Evolutionary conservation across 1,284 basidiomycete species (phyloP).

Genomic region (Cutaneotrichosporon sp.): DNA sequence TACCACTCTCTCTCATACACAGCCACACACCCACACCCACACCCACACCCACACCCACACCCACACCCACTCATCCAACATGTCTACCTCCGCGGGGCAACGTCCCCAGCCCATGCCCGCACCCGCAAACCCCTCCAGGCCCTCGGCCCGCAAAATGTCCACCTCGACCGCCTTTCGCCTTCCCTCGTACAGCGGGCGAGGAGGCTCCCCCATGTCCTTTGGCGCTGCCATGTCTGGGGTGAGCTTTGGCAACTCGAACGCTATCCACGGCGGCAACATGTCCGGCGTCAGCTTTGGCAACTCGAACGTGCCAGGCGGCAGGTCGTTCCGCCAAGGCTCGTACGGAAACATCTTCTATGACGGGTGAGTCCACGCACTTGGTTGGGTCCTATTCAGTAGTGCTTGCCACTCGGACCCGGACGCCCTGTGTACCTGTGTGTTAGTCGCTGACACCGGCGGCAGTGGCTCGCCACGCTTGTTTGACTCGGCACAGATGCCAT

Average conservation of each 20-base stretch:
- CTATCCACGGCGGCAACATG: slow-evolving; percentile 25
- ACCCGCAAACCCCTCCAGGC: slow-evolving; percentile 25
- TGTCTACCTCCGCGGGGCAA: slow-evolving; percentile 11
- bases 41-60: no score
- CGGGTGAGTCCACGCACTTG: slow-evolving; percentile 34
- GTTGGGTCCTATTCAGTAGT: no score
- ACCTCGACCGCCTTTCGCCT: slow-evolving; percentile 17
- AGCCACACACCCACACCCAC: neutral
- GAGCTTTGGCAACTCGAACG: slow-evolving; percentile 45
- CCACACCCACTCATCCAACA: no score
- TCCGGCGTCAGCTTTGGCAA: slow-evolving; percentile 5
- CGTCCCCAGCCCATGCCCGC: slow-evolving; percentile 23
- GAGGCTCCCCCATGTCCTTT: slow-evolving; percentile 47
- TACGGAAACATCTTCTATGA: slow-evolving; percentile 50
- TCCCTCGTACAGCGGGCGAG: slow-evolving; percentile 12
- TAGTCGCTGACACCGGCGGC: neutral
- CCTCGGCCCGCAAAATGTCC: slow-evolving; percentile 20
- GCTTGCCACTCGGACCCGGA: slow-evolving; percentile 6
- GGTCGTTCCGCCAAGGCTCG: slow-evolving; percentile 16
- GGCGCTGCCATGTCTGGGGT: slow-evolving; percentile 49
- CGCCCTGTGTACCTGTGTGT: neutral
- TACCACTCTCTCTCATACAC: neutral
- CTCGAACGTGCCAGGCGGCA: slow-evolving; percentile 34
- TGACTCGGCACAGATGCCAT: slow-evolving; percentile 42
- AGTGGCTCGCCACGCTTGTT: slow-evolving; percentile 36